These are phyloP conservation scores for Dalechampia spathulata DNA, from an alignment of 441 rosid species.

Conservation along the genomic window DNA sequence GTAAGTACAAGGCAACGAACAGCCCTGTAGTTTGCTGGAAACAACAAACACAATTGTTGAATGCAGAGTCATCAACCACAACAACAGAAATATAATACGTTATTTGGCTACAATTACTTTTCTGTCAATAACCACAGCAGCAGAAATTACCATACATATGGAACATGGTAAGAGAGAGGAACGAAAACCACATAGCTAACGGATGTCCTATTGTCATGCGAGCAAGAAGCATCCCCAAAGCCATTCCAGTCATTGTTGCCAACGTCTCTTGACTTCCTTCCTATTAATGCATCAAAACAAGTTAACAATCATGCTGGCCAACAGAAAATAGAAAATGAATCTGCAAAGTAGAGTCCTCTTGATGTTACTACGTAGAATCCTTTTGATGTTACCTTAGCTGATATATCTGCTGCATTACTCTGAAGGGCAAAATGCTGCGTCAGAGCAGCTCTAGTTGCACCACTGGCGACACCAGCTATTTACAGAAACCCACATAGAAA, in stretches of 20 bases:
- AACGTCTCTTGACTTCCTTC: slow-evolving; percentile 97
- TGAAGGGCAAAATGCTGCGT: slow-evolving; percentile 97
- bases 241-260: slow-evolving; percentile 96
- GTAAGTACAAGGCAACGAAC: slow-evolving; percentile 80
- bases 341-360: slow-evolving; percentile 2
- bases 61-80: not conserved
- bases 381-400: slow-evolving; percentile 60
- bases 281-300: slow-evolving; percentile 26
- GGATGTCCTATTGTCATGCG: slow-evolving; percentile 65
- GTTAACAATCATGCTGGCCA: slow-evolving; percentile 1
- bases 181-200: slow-evolving; percentile 69
- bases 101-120: not conserved
- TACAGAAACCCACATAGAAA: not conserved
- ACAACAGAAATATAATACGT: not conserved
- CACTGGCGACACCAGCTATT: slow-evolving; percentile 96
- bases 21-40: slow-evolving; percentile 87
- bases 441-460: slow-evolving; percentile 98
- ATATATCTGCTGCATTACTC: slow-evolving; percentile 92
- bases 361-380: slow-evolving; percentile 30
- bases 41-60: not conserved
- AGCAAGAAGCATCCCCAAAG: slow-evolving; percentile 84
- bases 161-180: slow-evolving; percentile 73
- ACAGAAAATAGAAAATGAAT: no score
- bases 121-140: not conserved
- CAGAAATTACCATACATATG: slow-evolving; percentile 85